A percentile compares a stretch with the other conserved stretches of the same genome.
Conservation (phyloP, 129 eudicot species). For the Tagetes erecta region DNA sequence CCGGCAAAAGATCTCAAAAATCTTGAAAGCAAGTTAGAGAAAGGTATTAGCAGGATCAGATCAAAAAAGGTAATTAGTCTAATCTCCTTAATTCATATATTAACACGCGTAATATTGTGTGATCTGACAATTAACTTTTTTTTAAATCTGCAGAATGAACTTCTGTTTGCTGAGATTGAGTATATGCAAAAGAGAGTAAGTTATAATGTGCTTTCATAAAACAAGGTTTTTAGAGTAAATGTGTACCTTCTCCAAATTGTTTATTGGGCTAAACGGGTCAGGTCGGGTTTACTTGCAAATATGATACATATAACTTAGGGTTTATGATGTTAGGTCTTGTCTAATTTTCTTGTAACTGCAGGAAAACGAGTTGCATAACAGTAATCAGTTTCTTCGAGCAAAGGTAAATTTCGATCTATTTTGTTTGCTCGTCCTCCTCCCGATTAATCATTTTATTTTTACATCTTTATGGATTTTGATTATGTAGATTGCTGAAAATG, state of each 20-base stretch:
- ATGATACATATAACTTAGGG: neutral
- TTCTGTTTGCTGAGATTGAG: conserved; percentile 90
- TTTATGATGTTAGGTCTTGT: neutral
- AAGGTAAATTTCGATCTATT: conserved; percentile 48
- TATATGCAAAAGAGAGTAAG: conserved; percentile 92
- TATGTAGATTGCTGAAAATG: conserved; percentile 71
- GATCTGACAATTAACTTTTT: neutral
- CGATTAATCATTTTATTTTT: no score
- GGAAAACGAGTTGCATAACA: conserved; percentile 85
- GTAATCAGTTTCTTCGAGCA: conserved; percentile 85
- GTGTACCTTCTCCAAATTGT: neutral
- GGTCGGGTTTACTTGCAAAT: neutral
- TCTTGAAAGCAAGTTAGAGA: conserved; percentile 69
- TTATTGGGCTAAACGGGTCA: neutral
- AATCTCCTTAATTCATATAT: neutral
- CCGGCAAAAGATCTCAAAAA: conserved; percentile 60
- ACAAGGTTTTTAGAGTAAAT: neutral
- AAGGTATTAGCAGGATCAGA: conserved; percentile 74
- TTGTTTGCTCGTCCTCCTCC: neutral
- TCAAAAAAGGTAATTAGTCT: conserved; percentile 65
- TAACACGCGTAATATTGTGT: neutral
- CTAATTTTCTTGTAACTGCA: conserved; percentile 33
- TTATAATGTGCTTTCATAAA: neutral
- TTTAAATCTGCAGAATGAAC: conserved; percentile 68
- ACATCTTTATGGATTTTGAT: neutral